Evolutionary conservation across 2,329 filamentous ascomycete genomes (phyloP), one percentile per base, ranked within the genome.

Genomic region (Aspergillus unguis): DNA sequence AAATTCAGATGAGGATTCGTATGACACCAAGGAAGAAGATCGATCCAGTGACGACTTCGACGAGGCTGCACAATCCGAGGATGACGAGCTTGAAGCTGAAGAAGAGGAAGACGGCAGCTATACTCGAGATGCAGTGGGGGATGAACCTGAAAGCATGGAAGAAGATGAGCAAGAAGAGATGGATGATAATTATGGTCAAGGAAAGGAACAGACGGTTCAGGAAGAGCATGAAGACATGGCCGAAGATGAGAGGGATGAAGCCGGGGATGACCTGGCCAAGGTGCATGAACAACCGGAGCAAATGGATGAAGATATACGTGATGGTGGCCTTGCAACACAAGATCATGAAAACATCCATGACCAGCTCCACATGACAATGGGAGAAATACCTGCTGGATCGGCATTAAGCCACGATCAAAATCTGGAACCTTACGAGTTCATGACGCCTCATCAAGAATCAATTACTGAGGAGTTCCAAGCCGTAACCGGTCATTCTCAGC

Each of bases 1-100:
- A 44, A 17, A n/a, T 0, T 50, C 41, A 27, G 38, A 53, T 26
- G 53, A 53, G 25, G 38, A 10, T 23, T 58, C 48, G 4, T 40
- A 43, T 32, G 35, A 32, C 43, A 36, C 41, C 11, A 49, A 53
- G 3, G 37, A 43, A 5, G 48, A 53, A 17, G 29, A 45, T 10
- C 35, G 45, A 7, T 25, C 29, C 9, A 27, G 23, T 23, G 43
- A 50, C n/a, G 38, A 52, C 23, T 3, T 44, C 8, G 40, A 32
- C 8, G 41, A 57, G 10, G 28, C 28, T 6, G 29, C 33, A 26
- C 41, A 36, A 17, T 9, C 11, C 4, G 29, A 31, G 5, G 38
- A 50, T 32, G 37, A 49, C 31, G 44, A 48, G 17, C 8, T 31
- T 8, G 36, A 46, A 23, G 48, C 47, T 7, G 42, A 50, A 17